phyloP scores from a whole-genome alignment of 345 rosid genomes.

The Iberis pinnata region DNA sequence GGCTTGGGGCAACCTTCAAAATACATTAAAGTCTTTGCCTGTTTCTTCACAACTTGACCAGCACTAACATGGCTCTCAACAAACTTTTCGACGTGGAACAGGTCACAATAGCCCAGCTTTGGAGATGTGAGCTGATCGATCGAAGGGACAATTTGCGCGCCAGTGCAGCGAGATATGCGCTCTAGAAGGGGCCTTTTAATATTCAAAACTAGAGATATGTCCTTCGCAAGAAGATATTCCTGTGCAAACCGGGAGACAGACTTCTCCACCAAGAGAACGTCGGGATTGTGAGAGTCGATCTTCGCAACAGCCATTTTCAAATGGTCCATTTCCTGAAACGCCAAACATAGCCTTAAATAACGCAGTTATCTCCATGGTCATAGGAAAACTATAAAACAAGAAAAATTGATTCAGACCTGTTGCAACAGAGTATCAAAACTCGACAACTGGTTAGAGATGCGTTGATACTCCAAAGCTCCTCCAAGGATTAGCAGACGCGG shows the following conservation, averaged over 20 bases:
- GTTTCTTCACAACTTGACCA: slow-evolving; percentile 66
- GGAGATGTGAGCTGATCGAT: slow-evolving; percentile 81
- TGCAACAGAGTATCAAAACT: slow-evolving; percentile 85
- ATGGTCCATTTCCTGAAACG: slow-evolving; percentile 89
- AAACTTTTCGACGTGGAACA: slow-evolving; percentile 76
- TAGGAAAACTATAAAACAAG: slow-evolving; percentile 7
- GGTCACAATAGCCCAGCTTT: slow-evolving; percentile 78
- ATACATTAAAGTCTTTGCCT: slow-evolving; percentile 82
- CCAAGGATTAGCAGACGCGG: slow-evolving; percentile 78
- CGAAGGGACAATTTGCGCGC: slow-evolving; percentile 88
- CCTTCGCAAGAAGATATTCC: slow-evolving; percentile 85
- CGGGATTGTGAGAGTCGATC: slow-evolving; percentile 72
- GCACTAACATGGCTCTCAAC: slow-evolving; percentile 71
- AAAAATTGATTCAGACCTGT: slow-evolving; percentile 55
- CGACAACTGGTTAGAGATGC: slow-evolving; percentile 75
- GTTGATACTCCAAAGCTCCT: slow-evolving; percentile 96
- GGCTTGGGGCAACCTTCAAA: slow-evolving; percentile 99
- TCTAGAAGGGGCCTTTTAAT: slow-evolving; percentile 88
- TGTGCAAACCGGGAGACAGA: slow-evolving; percentile 92
- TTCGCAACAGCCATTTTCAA: slow-evolving; percentile 97
- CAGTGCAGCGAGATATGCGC: slow-evolving; percentile 91
- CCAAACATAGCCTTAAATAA: no score
- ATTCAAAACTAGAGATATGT: slow-evolving; percentile 88
- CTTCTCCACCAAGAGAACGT: slow-evolving; percentile 90
- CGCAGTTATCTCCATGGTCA: slow-evolving; percentile 1